Evolutionary conservation across 1,139 yeast genomes (phyloP).

Genomic region (Yamadazyma dushanensis): DNA sequence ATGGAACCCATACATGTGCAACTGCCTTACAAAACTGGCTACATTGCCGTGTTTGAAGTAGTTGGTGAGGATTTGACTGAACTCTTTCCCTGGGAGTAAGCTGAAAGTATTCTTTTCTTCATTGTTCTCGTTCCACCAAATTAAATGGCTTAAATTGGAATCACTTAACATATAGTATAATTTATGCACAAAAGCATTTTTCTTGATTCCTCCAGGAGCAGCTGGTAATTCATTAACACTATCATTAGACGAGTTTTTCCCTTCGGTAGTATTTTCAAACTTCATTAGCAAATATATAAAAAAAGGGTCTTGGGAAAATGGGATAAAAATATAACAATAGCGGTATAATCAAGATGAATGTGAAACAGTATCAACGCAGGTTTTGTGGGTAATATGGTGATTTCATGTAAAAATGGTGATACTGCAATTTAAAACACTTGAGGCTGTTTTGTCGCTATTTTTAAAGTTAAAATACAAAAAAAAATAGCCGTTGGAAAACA

Average conservation of each 20-base stretch:
- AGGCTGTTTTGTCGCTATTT: neutral
- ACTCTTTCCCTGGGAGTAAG: constrained; percentile 55
- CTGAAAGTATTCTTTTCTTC: constrained; percentile 61
- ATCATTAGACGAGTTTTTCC: constrained; percentile 1
- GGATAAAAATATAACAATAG: neutral
- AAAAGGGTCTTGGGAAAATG: neutral
- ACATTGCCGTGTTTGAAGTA: constrained; percentile 50
- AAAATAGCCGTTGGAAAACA: neutral
- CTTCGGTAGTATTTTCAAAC: neutral
- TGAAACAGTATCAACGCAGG: no score
- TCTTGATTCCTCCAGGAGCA: constrained; percentile 35
- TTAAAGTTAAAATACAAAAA: neutral
- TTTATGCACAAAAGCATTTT: constrained; percentile 66
- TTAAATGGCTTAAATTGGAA: constrained; percentile 45
- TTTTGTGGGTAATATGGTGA: neutral
- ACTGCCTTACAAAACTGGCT: constrained; percentile 47
- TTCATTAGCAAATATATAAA: constrained; percentile 1
- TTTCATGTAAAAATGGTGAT: no score
- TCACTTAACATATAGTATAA: constrained; percentile 60
- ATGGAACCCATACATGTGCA: constrained; percentile 52
- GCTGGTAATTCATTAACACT: constrained; percentile 4
- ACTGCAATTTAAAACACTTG: no score
- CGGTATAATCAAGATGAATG: neutral
- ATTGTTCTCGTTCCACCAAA: constrained; percentile 75
- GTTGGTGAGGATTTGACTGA: constrained; percentile 42